A percentile compares a stretch with the other conserved stretches of the same genome.
These are phyloP conservation scores for Borovskyia barvae DNA, from an alignment of 208 protist species.

Conservation along the genomic window DNA sequence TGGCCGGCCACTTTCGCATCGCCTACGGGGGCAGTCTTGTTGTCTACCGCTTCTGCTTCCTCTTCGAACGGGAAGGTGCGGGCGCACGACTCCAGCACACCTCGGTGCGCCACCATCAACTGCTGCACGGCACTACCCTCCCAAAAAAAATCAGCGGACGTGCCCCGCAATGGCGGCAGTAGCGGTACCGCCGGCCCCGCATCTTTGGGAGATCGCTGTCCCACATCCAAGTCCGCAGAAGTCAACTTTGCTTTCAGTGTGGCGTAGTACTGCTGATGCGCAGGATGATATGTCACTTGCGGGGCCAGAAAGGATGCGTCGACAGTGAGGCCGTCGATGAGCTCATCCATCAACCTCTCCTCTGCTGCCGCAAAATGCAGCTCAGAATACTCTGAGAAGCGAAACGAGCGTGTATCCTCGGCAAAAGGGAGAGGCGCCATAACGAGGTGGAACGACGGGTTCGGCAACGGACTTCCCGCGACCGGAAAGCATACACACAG, in stretches of 20 bases:
- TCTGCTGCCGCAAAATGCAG: constrained; percentile 40
- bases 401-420: constrained; percentile 78
- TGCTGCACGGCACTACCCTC: constrained; percentile 28
- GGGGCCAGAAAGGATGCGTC: constrained; percentile 55
- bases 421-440: constrained; percentile 78
- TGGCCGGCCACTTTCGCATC: background rate
- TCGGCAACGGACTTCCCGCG: background rate
- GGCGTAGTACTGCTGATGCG: constrained; percentile 85
- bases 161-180: constrained; percentile 23
- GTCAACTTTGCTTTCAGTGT: constrained; percentile 45
- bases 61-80: constrained; percentile 49
- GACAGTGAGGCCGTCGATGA: constrained; percentile 80
- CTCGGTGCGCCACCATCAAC: constrained; percentile 10
- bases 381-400: constrained; percentile 57
- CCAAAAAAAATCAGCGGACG: constrained; percentile 41
- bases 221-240: background rate
- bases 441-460: constrained; percentile 43
- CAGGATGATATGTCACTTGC: constrained; percentile 82
- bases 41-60: constrained; percentile 2
- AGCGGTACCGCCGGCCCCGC: constrained; percentile 14
- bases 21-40: background rate
- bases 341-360: constrained; percentile 48
- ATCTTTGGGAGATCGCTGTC: background rate
- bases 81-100: constrained; percentile 31
- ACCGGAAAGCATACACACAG: constrained; percentile 65